phyloP scores from a whole-genome alignment of 305 asterid species.

The Fraxinus velutina region DNA sequence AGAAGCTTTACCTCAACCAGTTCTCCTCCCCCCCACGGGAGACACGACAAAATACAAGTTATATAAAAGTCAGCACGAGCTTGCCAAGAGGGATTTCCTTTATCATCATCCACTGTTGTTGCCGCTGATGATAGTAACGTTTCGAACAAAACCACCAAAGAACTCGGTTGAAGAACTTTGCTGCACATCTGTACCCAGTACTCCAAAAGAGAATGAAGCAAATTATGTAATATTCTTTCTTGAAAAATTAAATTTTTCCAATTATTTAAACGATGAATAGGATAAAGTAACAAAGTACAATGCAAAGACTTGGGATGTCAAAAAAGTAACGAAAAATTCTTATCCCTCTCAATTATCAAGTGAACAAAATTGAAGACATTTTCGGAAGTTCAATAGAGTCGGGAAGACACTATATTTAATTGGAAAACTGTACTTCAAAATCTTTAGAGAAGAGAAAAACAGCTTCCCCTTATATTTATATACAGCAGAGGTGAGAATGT shows the following conservation, averaged over 20 bases:
- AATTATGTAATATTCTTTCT: constrained; percentile 12
- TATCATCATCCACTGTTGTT: constrained; percentile 91
- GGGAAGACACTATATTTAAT: background rate
- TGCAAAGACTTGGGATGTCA: background rate
- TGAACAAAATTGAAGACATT: background rate
- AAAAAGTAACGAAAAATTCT: background rate
- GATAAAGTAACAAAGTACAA: background rate
- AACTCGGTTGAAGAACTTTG: constrained; percentile 90
- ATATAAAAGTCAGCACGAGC: constrained; percentile 96
- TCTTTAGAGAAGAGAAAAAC: background rate
- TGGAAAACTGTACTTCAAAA: background rate
- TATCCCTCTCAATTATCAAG: background rate
- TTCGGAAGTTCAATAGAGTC: background rate
- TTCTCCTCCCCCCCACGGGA: constrained; percentile 99
- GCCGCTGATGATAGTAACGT: constrained; percentile 92
- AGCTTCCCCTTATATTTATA: background rate
- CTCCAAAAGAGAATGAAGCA: constrained; percentile 14
- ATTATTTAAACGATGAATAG: constrained; percentile 18
- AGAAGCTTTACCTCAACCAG: constrained; percentile 72
- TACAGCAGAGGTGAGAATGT: background rate
- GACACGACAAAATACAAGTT: constrained; percentile 77
- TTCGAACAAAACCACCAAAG: constrained; percentile 77
- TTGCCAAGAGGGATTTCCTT: constrained; percentile 98
- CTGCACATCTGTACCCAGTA: constrained; percentile 79
- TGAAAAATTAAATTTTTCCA: background rate